These are phyloP conservation scores for Pythium plurisporium DNA, from an alignment of 352 stramenopile species.

Conservation along the genomic window DNA sequence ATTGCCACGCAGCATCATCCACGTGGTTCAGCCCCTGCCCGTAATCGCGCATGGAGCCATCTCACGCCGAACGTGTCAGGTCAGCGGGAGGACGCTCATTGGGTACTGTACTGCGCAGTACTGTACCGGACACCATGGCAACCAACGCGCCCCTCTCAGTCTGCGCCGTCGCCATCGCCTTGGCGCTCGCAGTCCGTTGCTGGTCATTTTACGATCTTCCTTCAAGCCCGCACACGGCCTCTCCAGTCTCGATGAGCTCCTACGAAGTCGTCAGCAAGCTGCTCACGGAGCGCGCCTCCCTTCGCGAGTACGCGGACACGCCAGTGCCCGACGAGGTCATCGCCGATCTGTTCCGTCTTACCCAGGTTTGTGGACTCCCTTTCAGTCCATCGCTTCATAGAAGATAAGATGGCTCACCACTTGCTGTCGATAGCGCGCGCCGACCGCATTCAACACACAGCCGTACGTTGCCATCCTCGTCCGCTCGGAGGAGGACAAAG, in stretches of 20 bases:
- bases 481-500: constrained; percentile 20
- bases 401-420: background rate
- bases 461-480: constrained; percentile 35
- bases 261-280: constrained; percentile 16
- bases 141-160: background rate
- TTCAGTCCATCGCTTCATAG: too few species aligned
- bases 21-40: background rate
- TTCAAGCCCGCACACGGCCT: background rate
- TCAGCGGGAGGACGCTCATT: background rate
- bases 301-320: constrained; percentile 19
- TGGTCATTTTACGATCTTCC: constrained; percentile 14
- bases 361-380: too few species aligned
- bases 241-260: constrained; percentile 12
- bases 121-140: too few species aligned
- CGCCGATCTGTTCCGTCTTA: constrained; percentile 22
- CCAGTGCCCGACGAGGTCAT: constrained; percentile 23
- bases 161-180: background rate
- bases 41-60: constrained; percentile 6
- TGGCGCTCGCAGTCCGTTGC: background rate
- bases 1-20: constrained; percentile 4
- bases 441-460: constrained; percentile 42
- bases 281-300: constrained; percentile 15
- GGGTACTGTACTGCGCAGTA: too few species aligned
- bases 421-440: constrained; percentile 18
- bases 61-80: background rate